Conservation (phyloP, 768 basidiomycete genomes). For the Epithele typhae region DNA sequence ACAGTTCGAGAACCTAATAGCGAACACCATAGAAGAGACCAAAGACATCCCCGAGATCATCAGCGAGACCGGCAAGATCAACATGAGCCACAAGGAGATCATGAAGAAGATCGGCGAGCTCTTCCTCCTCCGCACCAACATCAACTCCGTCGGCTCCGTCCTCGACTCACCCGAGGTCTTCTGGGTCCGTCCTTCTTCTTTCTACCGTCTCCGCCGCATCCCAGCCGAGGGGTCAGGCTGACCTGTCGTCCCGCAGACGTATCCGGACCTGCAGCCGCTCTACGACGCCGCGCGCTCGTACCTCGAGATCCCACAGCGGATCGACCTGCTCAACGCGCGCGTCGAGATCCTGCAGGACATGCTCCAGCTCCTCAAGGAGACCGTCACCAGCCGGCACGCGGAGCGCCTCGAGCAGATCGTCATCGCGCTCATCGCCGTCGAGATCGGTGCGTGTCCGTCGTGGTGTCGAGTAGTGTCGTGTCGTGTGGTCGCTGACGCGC, state of each 20-base stretch:
- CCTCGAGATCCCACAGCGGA: constrained; percentile 91
- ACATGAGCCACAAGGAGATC: constrained; percentile 89
- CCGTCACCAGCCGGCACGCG: constrained; percentile 85
- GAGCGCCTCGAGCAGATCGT: constrained; percentile 92
- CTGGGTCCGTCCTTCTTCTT: constrained; percentile 59
- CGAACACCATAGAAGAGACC: constrained; percentile 91
- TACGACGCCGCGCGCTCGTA: constrained; percentile 94
- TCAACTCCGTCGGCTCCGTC: constrained; percentile 95
- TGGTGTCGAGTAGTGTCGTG: neutral
- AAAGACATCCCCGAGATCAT: constrained; percentile 94
- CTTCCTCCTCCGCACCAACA: constrained; percentile 90
- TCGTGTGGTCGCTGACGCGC: too few relatives aligned
- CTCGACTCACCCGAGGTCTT: constrained; percentile 97
- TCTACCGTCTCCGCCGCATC: constrained; percentile 4
- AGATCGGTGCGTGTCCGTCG: constrained; percentile 68
- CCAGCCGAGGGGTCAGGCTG: neutral
- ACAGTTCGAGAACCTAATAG: constrained; percentile 90
- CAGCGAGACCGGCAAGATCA: constrained; percentile 92
- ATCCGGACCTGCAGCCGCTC: constrained; percentile 90
- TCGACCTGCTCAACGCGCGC: constrained; percentile 88
- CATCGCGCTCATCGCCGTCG: constrained; percentile 84
- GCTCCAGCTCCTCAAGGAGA: constrained; percentile 92
- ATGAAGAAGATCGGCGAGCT: constrained; percentile 97
- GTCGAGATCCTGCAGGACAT: constrained; percentile 97
- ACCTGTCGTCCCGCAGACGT: constrained; percentile 72